Evolutionary conservation across 2,329 filamentous ascomycete genomes (phyloP).

Genomic region (Colletotrichum paranaense): DNA sequence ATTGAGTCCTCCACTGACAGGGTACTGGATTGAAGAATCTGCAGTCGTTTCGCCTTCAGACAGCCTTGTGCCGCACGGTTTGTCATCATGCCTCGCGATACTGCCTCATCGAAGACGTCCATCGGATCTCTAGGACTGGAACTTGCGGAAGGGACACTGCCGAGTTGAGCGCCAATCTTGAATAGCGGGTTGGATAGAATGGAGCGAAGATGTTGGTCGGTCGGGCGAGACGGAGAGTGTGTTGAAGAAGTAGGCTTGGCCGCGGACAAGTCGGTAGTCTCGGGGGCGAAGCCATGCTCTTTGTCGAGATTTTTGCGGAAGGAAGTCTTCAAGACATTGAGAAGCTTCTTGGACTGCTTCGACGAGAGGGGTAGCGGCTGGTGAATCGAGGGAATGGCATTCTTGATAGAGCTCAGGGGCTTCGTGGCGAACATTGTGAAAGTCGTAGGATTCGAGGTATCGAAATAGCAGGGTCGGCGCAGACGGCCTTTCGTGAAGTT

Average conservation of each 20-base stretch:
- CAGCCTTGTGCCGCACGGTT: conserved; percentile 64
- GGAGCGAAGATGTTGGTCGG: conserved; percentile 64
- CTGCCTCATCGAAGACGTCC: conserved; percentile 67
- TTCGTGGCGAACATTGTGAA: conserved; percentile 48
- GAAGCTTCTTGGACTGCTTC: conserved; percentile 64
- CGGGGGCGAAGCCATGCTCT: conserved; percentile 61
- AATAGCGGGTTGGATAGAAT: conserved; percentile 70
- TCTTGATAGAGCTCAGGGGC: conserved; percentile 51
- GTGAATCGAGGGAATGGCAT: conserved; percentile 58
- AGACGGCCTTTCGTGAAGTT: neutral
- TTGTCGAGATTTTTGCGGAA: conserved; percentile 69
- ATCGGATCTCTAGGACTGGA: conserved; percentile 56
- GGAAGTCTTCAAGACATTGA: conserved; percentile 66
- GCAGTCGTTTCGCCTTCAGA: conserved; percentile 58
- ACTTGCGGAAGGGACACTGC: conserved; percentile 19
- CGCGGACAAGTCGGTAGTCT: conserved; percentile 39
- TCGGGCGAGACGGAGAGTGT: conserved; percentile 45
- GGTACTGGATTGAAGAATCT: conserved; percentile 48
- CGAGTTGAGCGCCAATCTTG: conserved; percentile 46
- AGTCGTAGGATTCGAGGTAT: neutral
- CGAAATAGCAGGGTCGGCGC: neutral
- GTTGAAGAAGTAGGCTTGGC: conserved; percentile 13
- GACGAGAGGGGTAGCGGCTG: conserved; percentile 63
- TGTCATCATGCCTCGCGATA: conserved; percentile 67
- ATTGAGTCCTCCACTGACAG: conserved; percentile 48